A percentile compares a stretch with the other conserved stretches of the same genome.
Evolutionary conservation across 139 green algal genomes (phyloP).

Genomic region (Coelastrella sp.): DNA sequence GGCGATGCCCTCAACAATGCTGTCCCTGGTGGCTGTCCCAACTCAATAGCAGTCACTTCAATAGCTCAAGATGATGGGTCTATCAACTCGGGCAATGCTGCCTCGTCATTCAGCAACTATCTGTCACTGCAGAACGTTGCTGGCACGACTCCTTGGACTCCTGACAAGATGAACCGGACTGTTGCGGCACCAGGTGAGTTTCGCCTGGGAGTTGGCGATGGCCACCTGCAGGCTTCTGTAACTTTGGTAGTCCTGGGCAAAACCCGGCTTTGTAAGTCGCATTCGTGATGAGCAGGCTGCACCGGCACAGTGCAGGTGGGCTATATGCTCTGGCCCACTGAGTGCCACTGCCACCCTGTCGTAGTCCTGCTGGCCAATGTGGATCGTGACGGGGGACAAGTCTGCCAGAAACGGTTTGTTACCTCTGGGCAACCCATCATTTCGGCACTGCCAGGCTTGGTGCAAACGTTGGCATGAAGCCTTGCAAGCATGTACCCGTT

Average conservation of each 20-base stretch:
- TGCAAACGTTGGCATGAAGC: no score
- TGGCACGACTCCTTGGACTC: background rate
- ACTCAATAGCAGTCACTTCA: background rate
- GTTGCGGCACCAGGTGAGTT: slow-evolving; percentile 19
- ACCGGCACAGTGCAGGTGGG: no score
- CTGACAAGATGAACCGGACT: slow-evolving; percentile 7
- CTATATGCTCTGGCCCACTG: no score
- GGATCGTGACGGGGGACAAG: no score
- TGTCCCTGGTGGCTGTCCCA: background rate
- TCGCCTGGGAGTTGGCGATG: background rate
- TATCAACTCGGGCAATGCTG: background rate
- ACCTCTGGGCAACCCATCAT: no score
- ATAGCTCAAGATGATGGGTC: background rate
- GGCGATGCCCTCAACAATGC: slow-evolving; percentile 5
- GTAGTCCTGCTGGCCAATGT: no score
- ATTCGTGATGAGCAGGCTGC: no score
- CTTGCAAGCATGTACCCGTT: no score
- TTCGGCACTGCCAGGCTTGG: no score
- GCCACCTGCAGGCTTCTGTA: background rate
- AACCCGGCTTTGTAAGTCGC: background rate
- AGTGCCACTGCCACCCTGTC: no score
- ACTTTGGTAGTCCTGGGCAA: no score
- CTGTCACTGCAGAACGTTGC: background rate
- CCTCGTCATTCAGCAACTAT: slow-evolving; percentile 19
- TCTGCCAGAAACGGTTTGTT: no score